Evolutionary conservation across 495 filamentous ascomycete genomes (phyloP), one percentile per base, ranked within the genome.

Genomic region (Podospora tetraspora): DNA sequence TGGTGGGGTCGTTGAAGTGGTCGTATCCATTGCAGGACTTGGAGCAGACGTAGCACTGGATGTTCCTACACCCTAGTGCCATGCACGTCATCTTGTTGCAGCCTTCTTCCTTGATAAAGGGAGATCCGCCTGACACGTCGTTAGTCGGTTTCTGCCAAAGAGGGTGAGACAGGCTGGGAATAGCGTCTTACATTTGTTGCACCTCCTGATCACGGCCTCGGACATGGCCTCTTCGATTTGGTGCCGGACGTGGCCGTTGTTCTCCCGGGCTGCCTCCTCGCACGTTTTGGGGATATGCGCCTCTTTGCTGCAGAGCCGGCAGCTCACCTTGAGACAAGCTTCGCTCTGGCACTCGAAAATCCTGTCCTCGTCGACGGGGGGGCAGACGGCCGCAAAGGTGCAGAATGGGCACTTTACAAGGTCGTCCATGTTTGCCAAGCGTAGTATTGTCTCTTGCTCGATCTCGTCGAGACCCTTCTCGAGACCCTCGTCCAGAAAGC

Each of bases 1-100:
- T 69, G 0, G 29, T 59, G 3, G 67, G 3, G 60, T 89, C 82
- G 61, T 87, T 75, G 66, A 87, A 86, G 71, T 88, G 84, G 23
- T 70, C 64, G 64, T 87, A 85, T 64, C 83, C 43, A 0, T 13
- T 77, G 65, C 79, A 83, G 21, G 82, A 84, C 71, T 88, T 81
- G n/a, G 83, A 84, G 79, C 92, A 95, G 56, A 92, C 80, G 70
- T 94, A 93, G 74, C 90, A 92, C 76, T 92, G 90, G 1, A 84
- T 59, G 37, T 87, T 87, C 4, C 65, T 22, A 70, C 91, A 94
- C 0, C 74, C 74, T 5, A 34, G 7, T 19, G 81, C 80, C 1
- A 81, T 79, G 71, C 92, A 96, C 0, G 73, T 82, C 80, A 96
- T 90, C 79, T 93, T 96, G 77, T 97, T 97, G 80, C 93, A 97